phyloP scores from a whole-genome alignment of 1,284 basidiomycete genomes.

The Leccinum insigne region DNA sequence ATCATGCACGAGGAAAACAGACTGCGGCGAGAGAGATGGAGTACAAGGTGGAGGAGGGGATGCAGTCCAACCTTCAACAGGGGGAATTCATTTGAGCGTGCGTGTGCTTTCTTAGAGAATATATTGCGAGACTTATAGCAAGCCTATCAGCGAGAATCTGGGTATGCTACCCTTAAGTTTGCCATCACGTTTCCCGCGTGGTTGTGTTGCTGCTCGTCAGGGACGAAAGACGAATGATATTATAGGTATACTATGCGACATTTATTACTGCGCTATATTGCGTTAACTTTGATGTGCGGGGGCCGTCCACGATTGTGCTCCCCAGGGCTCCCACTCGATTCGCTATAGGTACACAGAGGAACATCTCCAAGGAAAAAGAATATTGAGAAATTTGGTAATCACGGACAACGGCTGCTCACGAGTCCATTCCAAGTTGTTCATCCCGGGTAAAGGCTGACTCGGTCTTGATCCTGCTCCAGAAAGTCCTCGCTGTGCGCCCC shows the following conservation, averaged over 20 bases:
- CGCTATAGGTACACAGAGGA: no score
- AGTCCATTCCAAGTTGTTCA: no score
- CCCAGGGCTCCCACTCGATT: no score
- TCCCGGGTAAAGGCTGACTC: no score
- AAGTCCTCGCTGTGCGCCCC: no score
- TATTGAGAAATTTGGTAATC: no score
- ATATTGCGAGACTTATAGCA: neutral
- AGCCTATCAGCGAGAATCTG: neutral
- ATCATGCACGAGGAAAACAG: constrained; percentile 89
- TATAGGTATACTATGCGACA: neutral
- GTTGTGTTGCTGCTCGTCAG: neutral
- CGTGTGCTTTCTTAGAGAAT: neutral
- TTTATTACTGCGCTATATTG: no score
- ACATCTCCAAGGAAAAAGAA: no score
- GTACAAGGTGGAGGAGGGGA: constrained; percentile 5
- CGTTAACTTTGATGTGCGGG: no score
- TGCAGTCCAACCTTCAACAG: neutral
- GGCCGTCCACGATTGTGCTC: no score
- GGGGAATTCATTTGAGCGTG: neutral
- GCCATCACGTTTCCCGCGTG: neutral
- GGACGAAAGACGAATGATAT: neutral
- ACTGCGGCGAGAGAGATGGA: constrained; percentile 73
- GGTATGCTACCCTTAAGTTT: neutral
- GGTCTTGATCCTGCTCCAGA: no score
- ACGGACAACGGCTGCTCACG: no score